Conservation (phyloP, 2,329 filamentous ascomycete genomes). For the Aspergillus sp. region DNA sequence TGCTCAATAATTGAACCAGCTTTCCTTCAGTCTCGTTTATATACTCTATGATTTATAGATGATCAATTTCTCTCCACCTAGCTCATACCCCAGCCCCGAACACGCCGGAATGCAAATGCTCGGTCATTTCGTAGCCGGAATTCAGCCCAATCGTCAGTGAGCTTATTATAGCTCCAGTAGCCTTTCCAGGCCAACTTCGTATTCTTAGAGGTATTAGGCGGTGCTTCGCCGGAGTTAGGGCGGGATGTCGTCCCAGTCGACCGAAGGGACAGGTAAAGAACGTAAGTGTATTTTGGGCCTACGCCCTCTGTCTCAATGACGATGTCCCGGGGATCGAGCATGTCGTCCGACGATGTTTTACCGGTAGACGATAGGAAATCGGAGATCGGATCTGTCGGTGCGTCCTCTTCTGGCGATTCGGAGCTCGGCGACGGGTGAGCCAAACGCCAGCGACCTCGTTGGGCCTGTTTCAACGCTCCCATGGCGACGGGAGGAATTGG, state of each 20-base stretch:
- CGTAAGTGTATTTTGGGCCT: constrained; percentile 75
- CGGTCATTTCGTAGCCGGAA: constrained; percentile 67
- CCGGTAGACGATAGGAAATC: constrained; percentile 18
- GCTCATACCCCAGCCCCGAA: constrained; percentile 57
- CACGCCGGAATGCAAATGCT: constrained; percentile 61
- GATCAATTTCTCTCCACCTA: constrained; percentile 14
- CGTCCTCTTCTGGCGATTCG: constrained; percentile 17
- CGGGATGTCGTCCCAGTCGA: constrained; percentile 48
- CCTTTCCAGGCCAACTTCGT: constrained; percentile 87
- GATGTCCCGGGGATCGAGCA: constrained; percentile 56
- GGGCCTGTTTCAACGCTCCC: constrained; percentile 67
- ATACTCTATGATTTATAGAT: neutral
- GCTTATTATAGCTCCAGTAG: constrained; percentile 85
- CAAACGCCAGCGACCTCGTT: constrained; percentile 65
- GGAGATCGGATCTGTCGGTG: constrained; percentile 36
- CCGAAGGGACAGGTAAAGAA: constrained; percentile 73
- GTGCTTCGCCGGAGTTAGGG: constrained; percentile 40
- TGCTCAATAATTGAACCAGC: too few relatives aligned
- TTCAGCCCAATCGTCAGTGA: constrained; percentile 88
- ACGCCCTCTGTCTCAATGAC: constrained; percentile 85
- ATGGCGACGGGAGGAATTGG: constrained; percentile 41
- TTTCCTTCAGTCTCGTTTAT: neutral
- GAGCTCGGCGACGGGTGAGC: constrained; percentile 48
- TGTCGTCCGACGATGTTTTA: constrained; percentile 15
- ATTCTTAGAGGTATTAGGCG: constrained; percentile 60